Evolutionary conservation across 1,284 basidiomycete species (phyloP), one percentile per base, ranked within the genome.

Genomic region (Cutaneotrichosporon sp.): DNA sequence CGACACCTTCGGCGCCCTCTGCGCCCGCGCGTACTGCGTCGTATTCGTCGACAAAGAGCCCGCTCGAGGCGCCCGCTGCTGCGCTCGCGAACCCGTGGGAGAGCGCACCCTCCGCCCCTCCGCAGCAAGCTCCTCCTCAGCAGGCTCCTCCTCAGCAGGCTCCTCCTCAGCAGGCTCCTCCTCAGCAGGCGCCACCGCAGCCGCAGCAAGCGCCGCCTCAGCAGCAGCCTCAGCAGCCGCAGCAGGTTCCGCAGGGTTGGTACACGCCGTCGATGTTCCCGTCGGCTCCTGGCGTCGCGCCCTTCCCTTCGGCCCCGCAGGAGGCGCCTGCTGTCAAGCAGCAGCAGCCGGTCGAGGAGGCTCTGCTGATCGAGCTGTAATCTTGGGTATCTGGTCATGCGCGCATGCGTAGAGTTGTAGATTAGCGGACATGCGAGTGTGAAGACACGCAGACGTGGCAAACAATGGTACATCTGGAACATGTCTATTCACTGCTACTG

Each of bases 331-430:
- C 33, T 1, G 33, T n/a, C 4, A 34, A 33, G 29, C n/a, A 84
- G 85, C 85, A 85, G 66, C 84, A 87, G 64, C 87, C 90, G 74
- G 84, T 87, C 76, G 89, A 91, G 79, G 91, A 93, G 75, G 89
- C 89, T 50, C 77, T 91, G 76, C 82, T 94, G 81, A 94, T 94
- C 78, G 76, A 78, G 70, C 64, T 80, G 34, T 77, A 38, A 27
- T 2, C 20, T n/a, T 31, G 29, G 16, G 27, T 20, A 25, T 29
- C 3, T 29, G 9, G 31, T 5, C 18, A 52, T 9, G 18, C n/a
- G n/a, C n/a, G 18, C 18, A n/a, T 9, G 29, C 16, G 33, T 34
- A 52, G 31, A 52, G 51, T 52, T 38, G 51, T 50, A 50, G 47
- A 50, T 50, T 50, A 50, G 43, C n/a, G 20, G 47, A 42, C 18